A percentile compares a stretch with the other conserved stretches of the same genome.
Evolutionary conservation across 352 stramenopile genomes (phyloP).

Genomic region (Globisporangium viniferum): DNA sequence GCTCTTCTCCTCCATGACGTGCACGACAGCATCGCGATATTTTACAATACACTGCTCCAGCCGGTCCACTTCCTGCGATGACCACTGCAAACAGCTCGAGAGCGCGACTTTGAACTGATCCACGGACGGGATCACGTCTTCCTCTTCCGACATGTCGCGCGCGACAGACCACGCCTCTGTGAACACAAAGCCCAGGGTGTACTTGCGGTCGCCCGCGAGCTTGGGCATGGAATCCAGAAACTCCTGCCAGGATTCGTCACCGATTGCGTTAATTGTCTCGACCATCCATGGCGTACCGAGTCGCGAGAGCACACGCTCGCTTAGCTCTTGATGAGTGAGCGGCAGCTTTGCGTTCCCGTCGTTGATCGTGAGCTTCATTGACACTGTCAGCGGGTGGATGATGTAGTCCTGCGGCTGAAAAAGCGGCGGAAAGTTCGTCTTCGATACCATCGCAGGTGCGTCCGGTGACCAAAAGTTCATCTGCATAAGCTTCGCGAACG

Average conservation of each 20-base stretch:
- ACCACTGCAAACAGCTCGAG: conserved; percentile 77
- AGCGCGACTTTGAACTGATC: conserved; percentile 71
- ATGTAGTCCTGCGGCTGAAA: conserved; percentile 62
- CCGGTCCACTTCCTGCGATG: conserved; percentile 51
- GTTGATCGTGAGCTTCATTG: conserved; percentile 80
- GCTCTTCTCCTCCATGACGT: conserved; percentile 85
- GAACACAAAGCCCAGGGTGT: conserved; percentile 84
- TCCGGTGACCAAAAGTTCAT: conserved; percentile 42
- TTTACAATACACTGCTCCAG: conserved; percentile 57
- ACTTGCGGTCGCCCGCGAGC: conserved; percentile 66
- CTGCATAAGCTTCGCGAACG: conserved; percentile 72
- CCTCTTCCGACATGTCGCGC: conserved; percentile 67
- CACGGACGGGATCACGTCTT: conserved; percentile 70
- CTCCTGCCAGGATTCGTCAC: conserved; percentile 60
- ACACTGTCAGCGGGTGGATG: conserved; percentile 68
- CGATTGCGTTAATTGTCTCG: conserved; percentile 70
- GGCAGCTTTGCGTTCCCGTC: conserved; percentile 75
- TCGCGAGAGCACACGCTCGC: conserved; percentile 59
- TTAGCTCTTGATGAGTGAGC: conserved; percentile 76
- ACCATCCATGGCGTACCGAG: conserved; percentile 80
- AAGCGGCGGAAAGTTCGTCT: conserved; percentile 24
- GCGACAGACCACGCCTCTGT: conserved; percentile 81
- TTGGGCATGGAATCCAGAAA: conserved; percentile 73
- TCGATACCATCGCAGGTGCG: conserved; percentile 14
- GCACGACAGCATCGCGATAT: conserved; percentile 77